Conservation (phyloP, 2,329 filamentous ascomycete species). For the Endocalyx cinctus region DNA sequence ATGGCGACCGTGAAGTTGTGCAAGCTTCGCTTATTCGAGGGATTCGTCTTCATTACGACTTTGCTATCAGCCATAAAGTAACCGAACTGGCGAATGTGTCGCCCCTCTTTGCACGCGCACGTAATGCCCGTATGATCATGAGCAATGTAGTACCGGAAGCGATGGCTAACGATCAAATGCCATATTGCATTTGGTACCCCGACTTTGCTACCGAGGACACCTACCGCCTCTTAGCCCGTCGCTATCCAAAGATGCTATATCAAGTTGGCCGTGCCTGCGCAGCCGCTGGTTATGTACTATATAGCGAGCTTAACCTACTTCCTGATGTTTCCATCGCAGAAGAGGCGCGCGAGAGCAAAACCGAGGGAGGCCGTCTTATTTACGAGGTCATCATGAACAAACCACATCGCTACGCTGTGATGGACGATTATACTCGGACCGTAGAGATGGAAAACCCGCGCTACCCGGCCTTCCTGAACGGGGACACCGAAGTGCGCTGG, state of each 20-base stretch:
- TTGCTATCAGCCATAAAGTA: too few relatives aligned
- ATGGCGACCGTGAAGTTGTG: too few relatives aligned
- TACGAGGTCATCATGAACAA: conserved; percentile 24
- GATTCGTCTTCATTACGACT: too few relatives aligned
- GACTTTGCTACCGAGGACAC: conserved; percentile 29
- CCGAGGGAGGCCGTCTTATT: not conserved
- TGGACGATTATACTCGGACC: conserved; percentile 32
- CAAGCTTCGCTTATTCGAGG: too few relatives aligned
- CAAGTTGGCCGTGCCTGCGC: conserved; percentile 33
- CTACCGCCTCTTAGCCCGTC: conserved; percentile 24
- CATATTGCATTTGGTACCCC: conserved; percentile 36
- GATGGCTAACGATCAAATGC: conserved; percentile 16
- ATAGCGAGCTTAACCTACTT: conserved; percentile 27
- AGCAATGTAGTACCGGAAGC: not conserved
- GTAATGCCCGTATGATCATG: not conserved
- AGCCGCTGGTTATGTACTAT: conserved; percentile 33
- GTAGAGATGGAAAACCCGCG: too few relatives aligned
- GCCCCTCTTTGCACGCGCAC: not conserved
- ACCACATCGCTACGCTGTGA: conserved; percentile 24
- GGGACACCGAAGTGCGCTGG: too few relatives aligned
- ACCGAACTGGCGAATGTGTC: too few relatives aligned
- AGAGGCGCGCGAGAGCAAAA: not conserved
- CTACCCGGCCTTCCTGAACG: too few relatives aligned
- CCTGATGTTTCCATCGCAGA: not conserved
- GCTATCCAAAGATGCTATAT: conserved; percentile 30